Percentiles rank a stretch among this genome's conserved stretches.
Evolutionary conservation across 305 asterid species (phyloP).

Genomic region (Stenogyne calaminthoides): DNA sequence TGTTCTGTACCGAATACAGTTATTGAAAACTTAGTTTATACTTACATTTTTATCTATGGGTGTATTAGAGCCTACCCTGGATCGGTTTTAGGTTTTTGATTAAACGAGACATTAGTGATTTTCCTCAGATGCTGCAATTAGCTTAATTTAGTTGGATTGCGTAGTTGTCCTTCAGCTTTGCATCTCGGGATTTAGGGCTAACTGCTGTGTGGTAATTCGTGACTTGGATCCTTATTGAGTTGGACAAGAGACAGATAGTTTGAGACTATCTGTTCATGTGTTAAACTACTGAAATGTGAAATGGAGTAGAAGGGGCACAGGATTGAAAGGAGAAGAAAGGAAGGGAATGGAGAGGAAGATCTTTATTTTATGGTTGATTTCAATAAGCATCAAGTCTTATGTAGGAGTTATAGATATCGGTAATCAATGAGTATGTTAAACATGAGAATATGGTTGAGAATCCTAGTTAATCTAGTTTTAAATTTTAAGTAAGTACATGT

Average conservation of each 20-base stretch:
- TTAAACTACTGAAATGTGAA: conserved; percentile 2
- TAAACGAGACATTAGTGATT: not conserved
- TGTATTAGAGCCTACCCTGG: conserved; percentile 16
- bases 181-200: not conserved
- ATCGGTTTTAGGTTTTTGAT: conserved; percentile 10
- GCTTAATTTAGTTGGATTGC: not conserved
- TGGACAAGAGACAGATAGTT: not conserved
- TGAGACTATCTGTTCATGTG: conserved; percentile 10
- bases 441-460: not conserved
- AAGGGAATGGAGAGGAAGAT: conserved; percentile 7
- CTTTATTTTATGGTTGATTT: conserved; percentile 5
- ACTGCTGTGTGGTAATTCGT: not conserved
- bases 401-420: not conserved
- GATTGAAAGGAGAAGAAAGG: not conserved
- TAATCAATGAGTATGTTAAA: not conserved
- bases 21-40: not conserved
- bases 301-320: conserved; percentile 2
- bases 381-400: not conserved
- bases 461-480: not conserved
- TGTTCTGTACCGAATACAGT: not conserved
- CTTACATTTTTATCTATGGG: conserved; percentile 5
- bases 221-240: conserved; percentile 16
- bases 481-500: not conserved
- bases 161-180: not conserved
- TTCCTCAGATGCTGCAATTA: conserved; percentile 22